Percentiles rank a stretch among this genome's conserved stretches.
These are phyloP conservation scores for Leccinum disarticulatum DNA, from an alignment of 768 basidiomycete species.

Conservation along the genomic window DNA sequence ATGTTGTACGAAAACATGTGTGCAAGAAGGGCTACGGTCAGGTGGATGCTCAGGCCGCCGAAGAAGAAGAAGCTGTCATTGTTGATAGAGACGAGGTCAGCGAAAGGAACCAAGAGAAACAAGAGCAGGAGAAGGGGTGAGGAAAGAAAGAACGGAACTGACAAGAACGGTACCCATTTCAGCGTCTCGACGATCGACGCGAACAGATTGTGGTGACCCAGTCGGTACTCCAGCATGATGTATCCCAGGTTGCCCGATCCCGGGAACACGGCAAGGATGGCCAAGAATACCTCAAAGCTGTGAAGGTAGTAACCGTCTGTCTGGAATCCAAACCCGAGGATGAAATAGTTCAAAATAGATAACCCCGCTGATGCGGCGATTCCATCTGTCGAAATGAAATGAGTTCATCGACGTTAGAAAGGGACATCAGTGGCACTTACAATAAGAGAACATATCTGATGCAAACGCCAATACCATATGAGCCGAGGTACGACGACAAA, in stretches of 20 bases:
- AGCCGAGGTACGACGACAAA: background rate
- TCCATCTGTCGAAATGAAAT: conserved; percentile 33
- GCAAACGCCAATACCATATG: conserved; percentile 1
- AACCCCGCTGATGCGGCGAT: conserved; percentile 68
- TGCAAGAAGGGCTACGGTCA: conserved; percentile 52
- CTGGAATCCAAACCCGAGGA: conserved; percentile 70
- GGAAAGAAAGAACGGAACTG: background rate
- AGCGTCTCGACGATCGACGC: conserved; percentile 24
- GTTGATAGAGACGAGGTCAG: background rate
- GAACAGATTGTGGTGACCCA: conserved; percentile 41
- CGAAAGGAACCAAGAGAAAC: background rate
- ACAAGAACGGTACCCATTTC: conserved; percentile 39
- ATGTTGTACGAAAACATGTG: conserved; percentile 63
- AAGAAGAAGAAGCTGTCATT: conserved; percentile 50
- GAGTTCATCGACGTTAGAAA: background rate
- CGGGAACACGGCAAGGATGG: conserved; percentile 70
- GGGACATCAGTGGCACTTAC: conserved; percentile 31
- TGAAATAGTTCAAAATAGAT: conserved; percentile 66
- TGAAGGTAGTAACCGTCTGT: conserved; percentile 77
- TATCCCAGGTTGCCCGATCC: conserved; percentile 72
- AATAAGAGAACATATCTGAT: conserved; percentile 52
- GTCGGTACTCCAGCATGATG: conserved; percentile 68
- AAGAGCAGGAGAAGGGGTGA: background rate
- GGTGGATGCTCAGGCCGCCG: conserved; percentile 53
- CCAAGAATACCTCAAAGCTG: conserved; percentile 78